Evolutionary conservation across 345 rosid genomes (phyloP), one percentile per base, ranked within the genome.

Genomic region (Eucalyptus sp.): DNA sequence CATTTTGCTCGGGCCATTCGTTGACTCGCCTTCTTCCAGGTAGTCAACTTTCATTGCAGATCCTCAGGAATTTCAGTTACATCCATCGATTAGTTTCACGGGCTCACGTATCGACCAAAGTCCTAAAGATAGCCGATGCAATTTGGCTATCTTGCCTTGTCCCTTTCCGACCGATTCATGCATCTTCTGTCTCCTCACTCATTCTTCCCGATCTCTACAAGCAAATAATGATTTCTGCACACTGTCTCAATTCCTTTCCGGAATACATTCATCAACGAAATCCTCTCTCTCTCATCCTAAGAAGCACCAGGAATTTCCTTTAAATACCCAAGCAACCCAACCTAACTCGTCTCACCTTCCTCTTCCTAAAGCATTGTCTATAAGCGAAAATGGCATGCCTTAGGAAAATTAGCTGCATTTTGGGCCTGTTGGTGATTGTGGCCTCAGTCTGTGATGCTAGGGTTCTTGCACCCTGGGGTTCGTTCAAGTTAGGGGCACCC

Each of bases 401-500:
- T 20, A 50, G 49, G 86, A 87, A 87, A 11, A 27, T 80, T 9
- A 10, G 50, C 66, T 80, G 64, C 71, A 4, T 68, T 49, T 86
- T n/a, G 86, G 86, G 60, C 33, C 27, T 89, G 56, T 24, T 87
- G 29, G 22, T 81, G 62, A 46, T 89, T 71, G 46, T 89, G 86
- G 51, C n/a, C 41, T 50, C 54, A 43, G 89, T 83, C 84, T 33
- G 68, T 56, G 56, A 86, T 48, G 79, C 48, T 49, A 51, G n/a
- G 52, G 29, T 68, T 88, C 83, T 31, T n/a, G 7, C 71, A 44
- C 88, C 90, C 33, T 54, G 52, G 66, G 62, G 41, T 92, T 93
- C 64, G 86, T 91, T 50, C 66, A 88, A 80, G 90, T 90, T 3
- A 90, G 88, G 87, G 88, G 31, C 27, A 79, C 89, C 27, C 92